Evolutionary conservation across 306 rosid species (phyloP).

Genomic region (Cicer pinnatifidum): DNA sequence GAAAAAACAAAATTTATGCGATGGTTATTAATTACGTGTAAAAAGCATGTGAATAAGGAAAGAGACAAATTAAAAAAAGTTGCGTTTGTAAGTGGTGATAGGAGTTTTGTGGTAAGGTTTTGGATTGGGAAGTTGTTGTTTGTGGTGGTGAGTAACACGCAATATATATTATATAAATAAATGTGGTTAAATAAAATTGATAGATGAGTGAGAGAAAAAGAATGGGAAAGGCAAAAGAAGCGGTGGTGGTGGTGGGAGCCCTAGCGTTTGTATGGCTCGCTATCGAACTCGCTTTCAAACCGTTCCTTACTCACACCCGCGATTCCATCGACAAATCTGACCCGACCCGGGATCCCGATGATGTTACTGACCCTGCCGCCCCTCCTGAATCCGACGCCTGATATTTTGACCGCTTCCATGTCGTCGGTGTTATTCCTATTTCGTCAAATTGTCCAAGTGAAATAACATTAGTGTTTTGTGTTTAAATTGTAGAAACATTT

Average conservation of each 20-base stretch:
- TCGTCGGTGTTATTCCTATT: background rate
- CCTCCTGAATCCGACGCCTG: background rate
- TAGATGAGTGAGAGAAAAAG: background rate
- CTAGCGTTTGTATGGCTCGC: constrained; percentile 77
- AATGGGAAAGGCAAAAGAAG: constrained; percentile 76
- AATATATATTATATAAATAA: background rate
- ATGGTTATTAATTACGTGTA: constrained; percentile 4
- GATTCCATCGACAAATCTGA: constrained; percentile 70
- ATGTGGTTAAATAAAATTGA: background rate
- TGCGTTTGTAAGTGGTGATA: background rate
- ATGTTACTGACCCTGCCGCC: constrained; percentile 28
- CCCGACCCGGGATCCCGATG: constrained; percentile 80
- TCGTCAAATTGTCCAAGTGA: constrained; percentile 1
- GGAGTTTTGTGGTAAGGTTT: background rate
- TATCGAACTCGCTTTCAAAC: constrained; percentile 80
- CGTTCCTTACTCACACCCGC: constrained; percentile 67
- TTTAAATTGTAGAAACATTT: background rate
- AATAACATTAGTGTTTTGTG: background rate
- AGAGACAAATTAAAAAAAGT: background rate
- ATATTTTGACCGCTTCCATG: background rate
- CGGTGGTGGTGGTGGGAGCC: constrained; percentile 72
- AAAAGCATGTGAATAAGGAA: background rate
- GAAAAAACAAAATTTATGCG: background rate
- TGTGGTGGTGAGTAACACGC: constrained; percentile 36
- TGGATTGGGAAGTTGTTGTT: constrained; percentile 11